A percentile compares a stretch with the other conserved stretches of the same genome.
Conservation (phyloP, 257 asterid genomes). For the Solanum chiquidenum region DNA sequence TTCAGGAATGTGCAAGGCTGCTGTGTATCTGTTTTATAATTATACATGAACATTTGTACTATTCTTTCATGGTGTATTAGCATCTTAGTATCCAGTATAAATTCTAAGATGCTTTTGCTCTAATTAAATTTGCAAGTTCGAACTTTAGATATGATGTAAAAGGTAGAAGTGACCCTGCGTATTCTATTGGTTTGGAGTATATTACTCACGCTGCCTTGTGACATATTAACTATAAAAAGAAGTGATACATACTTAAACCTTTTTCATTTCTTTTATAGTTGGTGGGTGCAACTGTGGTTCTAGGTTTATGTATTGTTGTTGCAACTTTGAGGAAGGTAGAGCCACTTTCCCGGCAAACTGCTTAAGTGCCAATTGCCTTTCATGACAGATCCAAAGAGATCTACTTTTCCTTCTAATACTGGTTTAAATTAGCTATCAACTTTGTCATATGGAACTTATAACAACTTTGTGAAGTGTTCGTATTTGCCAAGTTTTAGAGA, state of each 20-base stretch:
- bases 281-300: not conserved
- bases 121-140: not conserved
- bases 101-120: not conserved
- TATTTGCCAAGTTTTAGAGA: not conserved
- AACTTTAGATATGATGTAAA: not conserved
- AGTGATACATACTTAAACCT: not conserved
- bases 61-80: not conserved
- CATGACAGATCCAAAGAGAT: not conserved
- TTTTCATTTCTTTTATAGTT: not conserved
- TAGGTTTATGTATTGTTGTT: not conserved
- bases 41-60: not conserved
- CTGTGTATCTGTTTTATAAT: not conserved
- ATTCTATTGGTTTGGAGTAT: not conserved
- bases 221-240: not conserved
- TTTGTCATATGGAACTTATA: not conserved
- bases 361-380: not conserved
- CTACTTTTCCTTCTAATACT: not conserved
- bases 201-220: not conserved
- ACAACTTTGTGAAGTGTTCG: not conserved
- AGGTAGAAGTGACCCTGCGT: not conserved
- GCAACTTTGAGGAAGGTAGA: not conserved
- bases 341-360: not conserved
- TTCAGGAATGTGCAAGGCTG: not conserved
- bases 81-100: not conserved
- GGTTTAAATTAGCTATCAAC: not conserved